Evolutionary conservation across 116 monocot genomes (phyloP), one percentile per base, ranked within the genome.

Genomic region (Trichopus zeylanicus): DNA sequence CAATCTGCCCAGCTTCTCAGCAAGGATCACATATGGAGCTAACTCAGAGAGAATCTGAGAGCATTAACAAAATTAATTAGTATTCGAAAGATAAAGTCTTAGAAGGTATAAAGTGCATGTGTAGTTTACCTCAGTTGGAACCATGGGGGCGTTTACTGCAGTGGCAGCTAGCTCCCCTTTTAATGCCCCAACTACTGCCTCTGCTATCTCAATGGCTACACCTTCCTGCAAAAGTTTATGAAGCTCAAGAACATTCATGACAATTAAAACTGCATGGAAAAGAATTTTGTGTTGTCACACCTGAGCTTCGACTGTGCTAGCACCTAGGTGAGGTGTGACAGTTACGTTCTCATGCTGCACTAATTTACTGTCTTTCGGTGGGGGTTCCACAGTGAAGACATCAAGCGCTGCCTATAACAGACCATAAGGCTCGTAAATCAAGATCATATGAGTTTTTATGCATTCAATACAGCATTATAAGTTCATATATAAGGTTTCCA

Each of bases 81-180:
- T 16, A 42, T 15, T 0, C n/a, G 42, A 16, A 42, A n/a, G n/a
- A n/a, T n/a, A n/a, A n/a, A n/a, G n/a, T n/a, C n/a, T n/a, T 42
- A 18, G 42, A n/a, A 42, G 18, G 13, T 42, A 53, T 33, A 24
- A 23, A 24, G 56, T 21, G 3, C 23, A 30, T 0, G 6, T 23
- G 31, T 37, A 1, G 2, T 1, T 27, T 42, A 82, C 82, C 77
- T 82, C 77, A 51, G 82, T 46, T 28, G 82, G 82, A 51, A 82
- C 82, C 82, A 82, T 82, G 16, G 77, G 82, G 8, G 82, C 82
- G 56, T 82, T 82, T 21, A 82, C 82, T 24, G 77, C 77, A 54
- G 82, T 77, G n/a, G 77, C 69, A 26, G 82, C 64, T 21, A 82
- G 77, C 7, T 82, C 82, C 8, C 82, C 82, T 39, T 70, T 70